phyloP scores from a whole-genome alignment of 1,139 yeast genomes.

The Hanseniaspora uvarum region DNA sequence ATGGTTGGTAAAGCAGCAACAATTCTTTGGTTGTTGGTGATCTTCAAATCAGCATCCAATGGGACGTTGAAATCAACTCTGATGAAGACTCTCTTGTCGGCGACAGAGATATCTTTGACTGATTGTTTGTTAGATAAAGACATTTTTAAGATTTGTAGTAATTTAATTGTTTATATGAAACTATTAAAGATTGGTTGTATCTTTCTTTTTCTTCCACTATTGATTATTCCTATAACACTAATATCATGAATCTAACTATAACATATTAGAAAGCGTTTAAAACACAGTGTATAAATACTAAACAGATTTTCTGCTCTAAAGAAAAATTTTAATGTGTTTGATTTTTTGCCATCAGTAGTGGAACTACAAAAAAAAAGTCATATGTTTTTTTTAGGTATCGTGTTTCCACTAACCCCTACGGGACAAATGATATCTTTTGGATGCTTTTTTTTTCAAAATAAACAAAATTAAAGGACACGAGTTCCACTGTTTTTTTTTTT shows the following conservation, averaged over 20 bases:
- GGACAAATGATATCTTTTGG: no score
- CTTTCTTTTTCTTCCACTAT: no score
- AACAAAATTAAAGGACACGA: background rate
- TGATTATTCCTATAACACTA: no score
- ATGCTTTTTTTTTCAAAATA: background rate
- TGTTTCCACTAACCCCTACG: background rate
- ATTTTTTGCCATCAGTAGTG: background rate
- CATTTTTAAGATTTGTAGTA: constrained; percentile 38
- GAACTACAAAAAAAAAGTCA: background rate
- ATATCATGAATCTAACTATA: no score
- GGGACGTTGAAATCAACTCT: constrained; percentile 98
- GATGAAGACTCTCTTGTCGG: constrained; percentile 87
- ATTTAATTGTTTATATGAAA: background rate
- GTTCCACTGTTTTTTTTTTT: background rate
- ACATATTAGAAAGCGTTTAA: no score
- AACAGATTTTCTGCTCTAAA: background rate
- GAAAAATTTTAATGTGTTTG: background rate
- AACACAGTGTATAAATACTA: background rate
- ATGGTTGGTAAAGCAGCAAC: constrained; percentile 97
- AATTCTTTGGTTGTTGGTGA: constrained; percentile 97
- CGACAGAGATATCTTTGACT: constrained; percentile 75
- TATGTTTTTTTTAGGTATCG: background rate
- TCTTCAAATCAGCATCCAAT: constrained; percentile 72
- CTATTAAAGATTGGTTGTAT: no score
- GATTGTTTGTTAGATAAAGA: constrained; percentile 86